Conservation (phyloP, 495 filamentous ascomycete species). For the Glarea lozoyensis region DNA sequence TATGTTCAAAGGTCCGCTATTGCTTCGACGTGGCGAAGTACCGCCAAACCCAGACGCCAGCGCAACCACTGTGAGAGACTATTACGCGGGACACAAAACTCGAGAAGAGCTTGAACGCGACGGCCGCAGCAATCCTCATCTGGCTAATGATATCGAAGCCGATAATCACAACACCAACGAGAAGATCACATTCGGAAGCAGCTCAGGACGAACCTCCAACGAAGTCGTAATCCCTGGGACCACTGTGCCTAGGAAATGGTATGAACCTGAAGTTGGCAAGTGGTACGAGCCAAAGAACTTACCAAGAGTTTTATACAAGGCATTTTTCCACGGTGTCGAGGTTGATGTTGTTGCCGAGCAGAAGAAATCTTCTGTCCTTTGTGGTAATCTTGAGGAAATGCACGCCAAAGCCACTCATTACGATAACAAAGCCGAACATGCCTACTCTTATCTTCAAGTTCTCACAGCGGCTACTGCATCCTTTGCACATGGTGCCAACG, state of each 20-base stretch:
- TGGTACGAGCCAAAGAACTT: slow-evolving; percentile 34
- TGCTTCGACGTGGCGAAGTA: slow-evolving; percentile 40
- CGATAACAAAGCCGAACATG: slow-evolving; percentile 69
- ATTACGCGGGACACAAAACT: slow-evolving; percentile 36
- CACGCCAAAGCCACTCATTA: slow-evolving; percentile 57
- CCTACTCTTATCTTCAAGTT: slow-evolving; percentile 68
- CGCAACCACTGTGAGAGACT: slow-evolving; percentile 38
- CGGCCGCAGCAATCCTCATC: slow-evolving; percentile 17
- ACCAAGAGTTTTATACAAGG: slow-evolving; percentile 34
- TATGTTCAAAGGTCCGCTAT: slow-evolving; percentile 45
- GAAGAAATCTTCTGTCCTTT: slow-evolving; percentile 33
- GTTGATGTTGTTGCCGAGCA: slow-evolving; percentile 46
- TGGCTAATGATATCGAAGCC: slow-evolving; percentile 14
- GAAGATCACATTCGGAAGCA: not conserved
- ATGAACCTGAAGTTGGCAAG: slow-evolving; percentile 18
- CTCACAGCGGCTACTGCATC: slow-evolving; percentile 66
- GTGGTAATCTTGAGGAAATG: slow-evolving; percentile 45
- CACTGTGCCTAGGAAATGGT: slow-evolving; percentile 14
- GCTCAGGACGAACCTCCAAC: slow-evolving; percentile 9
- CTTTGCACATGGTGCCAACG: slow-evolving; percentile 73
- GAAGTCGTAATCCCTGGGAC: not conserved
- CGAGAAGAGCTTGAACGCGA: slow-evolving; percentile 13
- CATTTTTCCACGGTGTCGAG: slow-evolving; percentile 50
- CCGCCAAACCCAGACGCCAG: slow-evolving; percentile 32
- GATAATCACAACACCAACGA: slow-evolving; percentile 5